phyloP scores from a whole-genome alignment of 257 asterid species.

The Leonotis leonurus region DNA sequence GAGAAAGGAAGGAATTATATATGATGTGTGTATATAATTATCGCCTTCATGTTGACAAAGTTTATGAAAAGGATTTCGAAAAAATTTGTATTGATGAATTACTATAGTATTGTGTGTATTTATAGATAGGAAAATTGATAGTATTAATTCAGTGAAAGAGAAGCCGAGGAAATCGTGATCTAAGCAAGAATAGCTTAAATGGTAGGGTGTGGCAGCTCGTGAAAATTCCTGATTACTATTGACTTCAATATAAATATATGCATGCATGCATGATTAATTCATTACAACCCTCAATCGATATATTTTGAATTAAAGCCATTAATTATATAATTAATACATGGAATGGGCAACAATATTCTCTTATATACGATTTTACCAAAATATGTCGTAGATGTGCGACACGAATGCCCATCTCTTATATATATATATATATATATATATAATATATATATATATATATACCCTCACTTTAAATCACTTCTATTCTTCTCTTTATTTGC shows the following conservation, averaged over 20 bases:
- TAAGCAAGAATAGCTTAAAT: slow-evolving; percentile 19
- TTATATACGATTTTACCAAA: too few species aligned
- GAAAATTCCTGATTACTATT: slow-evolving; percentile 15
- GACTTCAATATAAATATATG: background rate
- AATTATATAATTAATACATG: background rate
- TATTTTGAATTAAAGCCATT: background rate
- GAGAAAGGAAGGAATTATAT: slow-evolving; percentile 13
- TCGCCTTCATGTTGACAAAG: background rate
- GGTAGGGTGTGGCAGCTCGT: slow-evolving; percentile 23
- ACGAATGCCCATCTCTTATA: too few species aligned
- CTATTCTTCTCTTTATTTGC: too few species aligned
- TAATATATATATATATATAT: too few species aligned
- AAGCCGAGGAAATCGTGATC: slow-evolving; percentile 38
- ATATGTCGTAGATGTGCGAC: too few species aligned
- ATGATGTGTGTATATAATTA: background rate
- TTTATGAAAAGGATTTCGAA: background rate
- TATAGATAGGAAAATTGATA: background rate
- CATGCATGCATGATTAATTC: too few species aligned
- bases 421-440: too few species aligned
- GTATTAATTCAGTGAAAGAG: background rate
- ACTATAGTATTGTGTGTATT: slow-evolving; percentile 14
- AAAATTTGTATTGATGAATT: too few species aligned
- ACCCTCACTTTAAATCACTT: too few species aligned
- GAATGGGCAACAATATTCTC: background rate
- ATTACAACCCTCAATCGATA: background rate